Evolutionary conservation across 2,329 filamentous ascomycete genomes (phyloP).

Genomic region (Dothistroma pini): DNA sequence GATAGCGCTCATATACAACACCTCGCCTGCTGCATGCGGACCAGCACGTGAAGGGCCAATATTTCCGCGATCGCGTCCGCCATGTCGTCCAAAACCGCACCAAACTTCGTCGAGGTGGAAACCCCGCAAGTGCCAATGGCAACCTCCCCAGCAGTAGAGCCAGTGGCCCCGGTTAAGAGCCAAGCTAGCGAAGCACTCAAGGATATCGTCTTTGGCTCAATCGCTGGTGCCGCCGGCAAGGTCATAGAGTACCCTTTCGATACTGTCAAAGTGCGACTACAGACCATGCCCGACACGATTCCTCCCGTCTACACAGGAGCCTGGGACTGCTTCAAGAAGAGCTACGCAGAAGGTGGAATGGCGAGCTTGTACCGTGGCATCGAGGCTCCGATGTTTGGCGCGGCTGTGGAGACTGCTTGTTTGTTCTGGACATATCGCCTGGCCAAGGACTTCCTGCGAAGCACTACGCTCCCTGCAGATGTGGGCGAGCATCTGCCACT

Average conservation of each 20-base stretch:
- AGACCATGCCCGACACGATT: constrained; percentile 85
- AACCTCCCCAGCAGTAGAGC: not conserved
- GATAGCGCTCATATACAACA: constrained; percentile 28
- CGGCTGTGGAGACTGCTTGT: constrained; percentile 86
- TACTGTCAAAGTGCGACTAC: constrained; percentile 93
- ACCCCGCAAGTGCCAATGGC: not conserved
- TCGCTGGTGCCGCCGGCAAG: constrained; percentile 88
- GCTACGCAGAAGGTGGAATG: constrained; percentile 73
- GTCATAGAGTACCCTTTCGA: constrained; percentile 99
- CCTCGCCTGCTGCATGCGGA: constrained; percentile 11
- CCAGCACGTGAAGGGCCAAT: constrained; percentile 6
- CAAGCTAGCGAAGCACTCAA: constrained; percentile 69
- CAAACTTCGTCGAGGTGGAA: constrained; percentile 7
- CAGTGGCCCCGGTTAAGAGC: constrained; percentile 13
- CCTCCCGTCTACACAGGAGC: constrained; percentile 82
- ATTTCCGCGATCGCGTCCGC: constrained; percentile 9
- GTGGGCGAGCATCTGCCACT: constrained; percentile 59
- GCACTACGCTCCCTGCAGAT: constrained; percentile 48
- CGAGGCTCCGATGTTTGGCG: constrained; percentile 83
- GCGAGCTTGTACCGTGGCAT: constrained; percentile 86
- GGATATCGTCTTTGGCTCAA: constrained; percentile 84
- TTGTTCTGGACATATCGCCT: constrained; percentile 88
- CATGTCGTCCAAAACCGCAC: constrained; percentile 20
- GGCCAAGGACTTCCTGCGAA: constrained; percentile 56
- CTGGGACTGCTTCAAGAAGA: constrained; percentile 89